Percentiles rank a stretch among this genome's conserved stretches.
Conservation (phyloP, 371 early-diverging fungal genomes). For the Rhizopus stolonifer region DNA sequence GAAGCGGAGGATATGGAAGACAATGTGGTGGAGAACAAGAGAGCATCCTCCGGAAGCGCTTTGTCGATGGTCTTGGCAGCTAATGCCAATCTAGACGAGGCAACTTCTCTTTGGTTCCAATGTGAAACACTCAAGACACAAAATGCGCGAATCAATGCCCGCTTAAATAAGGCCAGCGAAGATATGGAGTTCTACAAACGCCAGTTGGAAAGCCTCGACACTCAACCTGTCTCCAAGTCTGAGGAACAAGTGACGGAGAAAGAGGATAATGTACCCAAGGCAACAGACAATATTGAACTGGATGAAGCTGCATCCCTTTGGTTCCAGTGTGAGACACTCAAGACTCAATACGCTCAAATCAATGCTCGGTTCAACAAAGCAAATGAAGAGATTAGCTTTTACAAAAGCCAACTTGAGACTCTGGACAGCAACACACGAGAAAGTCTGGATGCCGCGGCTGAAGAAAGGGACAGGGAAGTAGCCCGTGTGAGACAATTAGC, state of each 20-base stretch:
- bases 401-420: constrained; percentile 4
- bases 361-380: constrained; percentile 13
- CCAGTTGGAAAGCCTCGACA: constrained; percentile 7
- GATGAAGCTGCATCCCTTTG: constrained; percentile 11
- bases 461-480: constrained; percentile 22
- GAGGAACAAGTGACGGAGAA: too few relatives aligned
- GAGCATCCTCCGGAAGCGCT: too few relatives aligned
- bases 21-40: too few relatives aligned
- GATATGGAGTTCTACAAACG: constrained; percentile 17
- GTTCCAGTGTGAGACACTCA: constrained; percentile 14
- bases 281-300: too few relatives aligned
- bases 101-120: constrained; percentile 29
- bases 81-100: neutral
- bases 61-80: too few relatives aligned
- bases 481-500: constrained; percentile 17
- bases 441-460: constrained; percentile 4
- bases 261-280: too few relatives aligned
- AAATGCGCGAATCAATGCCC: constrained; percentile 21
- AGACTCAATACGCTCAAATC: constrained; percentile 8
- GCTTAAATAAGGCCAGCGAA: constrained; percentile 17
- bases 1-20: too few relatives aligned
- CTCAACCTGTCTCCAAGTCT: too few relatives aligned
- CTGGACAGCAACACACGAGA: neutral
- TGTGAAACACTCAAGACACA: constrained; percentile 25
- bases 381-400: constrained; percentile 5